Conservation (phyloP, 1,284 basidiomycete genomes). For the Gymnopus androsaceus region DNA sequence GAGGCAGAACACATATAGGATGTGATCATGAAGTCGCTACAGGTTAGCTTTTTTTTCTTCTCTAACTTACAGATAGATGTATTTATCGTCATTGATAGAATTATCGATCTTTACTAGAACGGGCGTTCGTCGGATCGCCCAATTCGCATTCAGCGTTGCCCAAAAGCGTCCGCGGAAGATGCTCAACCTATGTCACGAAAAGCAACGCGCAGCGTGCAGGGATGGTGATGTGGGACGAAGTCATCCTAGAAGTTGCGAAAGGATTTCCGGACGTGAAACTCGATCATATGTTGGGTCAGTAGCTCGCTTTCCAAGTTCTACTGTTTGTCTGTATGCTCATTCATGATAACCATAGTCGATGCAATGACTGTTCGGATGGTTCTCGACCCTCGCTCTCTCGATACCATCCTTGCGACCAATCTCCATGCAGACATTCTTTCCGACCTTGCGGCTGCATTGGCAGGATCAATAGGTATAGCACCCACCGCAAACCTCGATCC, state of each 20-base stretch:
- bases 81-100: constrained; percentile 38
- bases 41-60: constrained; percentile 17
- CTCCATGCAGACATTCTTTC: constrained; percentile 58
- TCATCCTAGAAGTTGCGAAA: constrained; percentile 49
- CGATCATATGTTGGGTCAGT: constrained; percentile 35
- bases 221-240: constrained; percentile 50
- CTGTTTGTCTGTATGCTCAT: background rate
- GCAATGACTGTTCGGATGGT: constrained; percentile 47
- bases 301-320: background rate
- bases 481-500: constrained; percentile 60
- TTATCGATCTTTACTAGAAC: constrained; percentile 40
- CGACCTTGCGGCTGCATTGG: constrained; percentile 56
- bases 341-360: constrained; percentile 22
- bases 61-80: constrained; percentile 14
- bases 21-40: constrained; percentile 29
- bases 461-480: constrained; percentile 61
- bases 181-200: constrained; percentile 55
- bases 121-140: constrained; percentile 53
- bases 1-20: constrained; percentile 37
- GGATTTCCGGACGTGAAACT: constrained; percentile 53
- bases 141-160: constrained; percentile 57
- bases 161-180: constrained; percentile 48
- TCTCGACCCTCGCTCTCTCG: constrained; percentile 49
- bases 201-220: constrained; percentile 49
- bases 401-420: constrained; percentile 57